Base-by-base conservation (phyloP, 139 green algal species). In the Marvania coccoides region DNA sequence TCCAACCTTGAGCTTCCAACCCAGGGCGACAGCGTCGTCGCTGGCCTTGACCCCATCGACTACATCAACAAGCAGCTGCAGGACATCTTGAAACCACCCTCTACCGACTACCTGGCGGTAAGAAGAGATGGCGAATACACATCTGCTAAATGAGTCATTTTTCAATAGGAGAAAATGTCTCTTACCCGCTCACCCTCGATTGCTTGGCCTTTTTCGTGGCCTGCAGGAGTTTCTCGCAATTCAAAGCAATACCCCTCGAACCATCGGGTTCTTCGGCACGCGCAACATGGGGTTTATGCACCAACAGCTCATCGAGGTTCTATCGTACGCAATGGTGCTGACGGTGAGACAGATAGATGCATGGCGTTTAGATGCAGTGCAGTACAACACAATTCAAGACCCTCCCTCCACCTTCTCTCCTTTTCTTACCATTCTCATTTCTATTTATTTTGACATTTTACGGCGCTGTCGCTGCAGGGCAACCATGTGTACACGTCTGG, bases 401-500 rank as follows among this genome's bases (percentile, higher is more conserved):
- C 19, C 42, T 19, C 42, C 42, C 19, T 28, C 19, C 42, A 29
- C 13, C 58, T 58, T 53, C 15, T 14, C 5, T 58, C 29, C 19
- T 24, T 3, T 15, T 23, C n/a, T 51, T 19, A 51, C 19, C 19
- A 51, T 51, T 19, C 19, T 19, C 19, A 28, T 19, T 19, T 19
- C 19, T 26, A 26, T 57, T 7, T 59, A 10, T 40, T 59, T 9
- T 59, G 48, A 40, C 12, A 59, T 63, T 13, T 47, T 63, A 6
- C 46, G 13, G 26, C 6, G 10, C n/a, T n/a, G n/a, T n/a, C n/a
- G n/a, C n/a, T 39, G 48, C 80, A 96, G 87, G 88, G 82, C 47
- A 99, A 99, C 77, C 91, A 96, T 78, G 93, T 99, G 29, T 97
- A 87, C 83, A 99, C 94, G 0, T 96, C 87, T 3, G 94, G 94